Evolutionary conservation across 2,329 filamentous ascomycete genomes (phyloP).

Genomic region (Diatrype stigma): DNA sequence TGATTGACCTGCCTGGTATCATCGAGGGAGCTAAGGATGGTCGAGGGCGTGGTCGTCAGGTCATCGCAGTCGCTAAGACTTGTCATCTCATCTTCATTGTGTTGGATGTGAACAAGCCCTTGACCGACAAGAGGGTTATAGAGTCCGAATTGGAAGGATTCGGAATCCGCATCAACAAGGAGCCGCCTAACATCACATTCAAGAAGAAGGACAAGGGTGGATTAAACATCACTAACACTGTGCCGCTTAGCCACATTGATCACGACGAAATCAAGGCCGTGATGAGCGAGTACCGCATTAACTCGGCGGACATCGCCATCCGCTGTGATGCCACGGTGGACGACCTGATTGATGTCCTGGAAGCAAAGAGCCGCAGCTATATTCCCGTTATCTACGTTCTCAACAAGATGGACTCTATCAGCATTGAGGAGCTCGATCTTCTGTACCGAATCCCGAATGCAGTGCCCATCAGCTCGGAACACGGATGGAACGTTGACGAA

Average conservation of each 20-base stretch:
- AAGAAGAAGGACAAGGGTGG: slow-evolving; percentile 99
- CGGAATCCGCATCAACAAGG: slow-evolving; percentile 95
- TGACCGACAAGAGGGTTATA: slow-evolving; percentile 95
- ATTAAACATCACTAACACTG: slow-evolving; percentile 91
- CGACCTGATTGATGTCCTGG: slow-evolving; percentile 91
- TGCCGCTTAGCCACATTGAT: slow-evolving; percentile 87
- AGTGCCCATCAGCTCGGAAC: slow-evolving; percentile 93
- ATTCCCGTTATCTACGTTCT: slow-evolving; percentile 98
- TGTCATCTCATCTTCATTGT: slow-evolving; percentile 99
- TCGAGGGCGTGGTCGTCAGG: slow-evolving; percentile 93
- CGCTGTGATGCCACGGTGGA: slow-evolving; percentile 97
- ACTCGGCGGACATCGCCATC: slow-evolving; percentile 94
- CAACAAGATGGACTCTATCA: slow-evolving; percentile 98
- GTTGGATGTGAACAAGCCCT: slow-evolving; percentile 94
- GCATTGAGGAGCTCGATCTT: slow-evolving; percentile 93
- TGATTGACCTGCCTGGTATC: slow-evolving; percentile 97
- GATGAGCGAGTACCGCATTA: slow-evolving; percentile 95
- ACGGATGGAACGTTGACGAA: slow-evolving; percentile 98
- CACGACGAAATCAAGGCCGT: slow-evolving; percentile 97
- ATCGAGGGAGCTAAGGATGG: slow-evolving; percentile 98
- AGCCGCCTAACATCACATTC: slow-evolving; percentile 97
- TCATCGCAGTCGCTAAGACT: slow-evolving; percentile 98
- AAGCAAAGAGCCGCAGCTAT: slow-evolving; percentile 91
- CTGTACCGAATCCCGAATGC: slow-evolving; percentile 96
- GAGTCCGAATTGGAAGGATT: slow-evolving; percentile 95